A percentile compares a stretch with the other conserved stretches of the same genome.
These are phyloP conservation scores for Echinosphaeria canescens DNA, from an alignment of 2,329 filamentous ascomycete species.

Conservation along the genomic window DNA sequence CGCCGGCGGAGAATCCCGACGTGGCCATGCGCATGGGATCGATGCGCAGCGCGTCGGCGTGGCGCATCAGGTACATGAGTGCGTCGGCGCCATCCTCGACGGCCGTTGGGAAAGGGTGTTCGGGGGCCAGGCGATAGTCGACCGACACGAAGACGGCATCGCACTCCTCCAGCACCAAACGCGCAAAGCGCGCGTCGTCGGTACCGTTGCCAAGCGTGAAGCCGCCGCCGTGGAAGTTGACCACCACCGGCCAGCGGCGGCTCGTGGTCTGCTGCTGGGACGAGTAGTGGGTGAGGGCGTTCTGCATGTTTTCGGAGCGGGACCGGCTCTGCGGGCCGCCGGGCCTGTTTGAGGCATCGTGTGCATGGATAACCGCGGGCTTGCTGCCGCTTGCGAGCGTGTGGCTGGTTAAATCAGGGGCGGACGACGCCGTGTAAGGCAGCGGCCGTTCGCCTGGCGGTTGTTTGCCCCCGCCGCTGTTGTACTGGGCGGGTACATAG, in stretches of 20 bases:
- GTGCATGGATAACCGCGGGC: too few species aligned
- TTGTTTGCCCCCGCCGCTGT: too few species aligned
- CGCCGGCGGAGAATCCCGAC: constrained; percentile 43
- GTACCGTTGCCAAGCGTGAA: constrained; percentile 41
- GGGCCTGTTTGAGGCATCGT: too few species aligned
- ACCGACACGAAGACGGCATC: constrained; percentile 39
- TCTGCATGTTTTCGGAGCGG: too few species aligned
- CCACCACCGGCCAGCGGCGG: constrained; percentile 23
- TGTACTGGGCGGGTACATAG: constrained; percentile 18
- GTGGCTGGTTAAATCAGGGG: too few species aligned
- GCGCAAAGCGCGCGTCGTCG: constrained; percentile 39
- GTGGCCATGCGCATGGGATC: constrained; percentile 32
- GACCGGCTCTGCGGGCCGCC: too few species aligned
- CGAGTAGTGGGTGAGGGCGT: too few species aligned
- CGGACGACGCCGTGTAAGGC: too few species aligned
- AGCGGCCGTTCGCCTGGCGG: too few species aligned
- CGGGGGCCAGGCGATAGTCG: constrained; percentile 46
- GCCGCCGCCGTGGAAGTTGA: constrained; percentile 48
- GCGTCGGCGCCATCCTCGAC: constrained; percentile 45
- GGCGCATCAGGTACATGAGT: constrained; percentile 32
- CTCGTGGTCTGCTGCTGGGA: constrained; percentile 5
- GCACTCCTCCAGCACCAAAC: constrained; percentile 24
- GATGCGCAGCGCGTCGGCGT: constrained; percentile 33
- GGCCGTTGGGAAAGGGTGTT: constrained; percentile 38
- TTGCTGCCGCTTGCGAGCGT: too few species aligned